Percentiles rank a stretch among this genome's conserved stretches.
These are phyloP conservation scores for Pisolithus albus DNA, from an alignment of 768 basidiomycete genomes.

Conservation along the genomic window DNA sequence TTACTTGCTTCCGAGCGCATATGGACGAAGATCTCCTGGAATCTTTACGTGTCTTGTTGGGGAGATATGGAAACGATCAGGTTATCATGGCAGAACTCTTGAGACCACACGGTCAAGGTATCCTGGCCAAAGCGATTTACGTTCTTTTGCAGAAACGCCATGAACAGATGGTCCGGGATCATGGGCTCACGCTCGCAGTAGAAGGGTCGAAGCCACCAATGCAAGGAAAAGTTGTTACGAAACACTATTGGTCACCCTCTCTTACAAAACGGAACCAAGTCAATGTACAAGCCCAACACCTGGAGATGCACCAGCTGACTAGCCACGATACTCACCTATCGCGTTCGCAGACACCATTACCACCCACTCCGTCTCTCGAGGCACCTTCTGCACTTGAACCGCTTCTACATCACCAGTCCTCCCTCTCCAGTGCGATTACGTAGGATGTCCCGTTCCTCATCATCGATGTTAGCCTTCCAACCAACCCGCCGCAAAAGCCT, in stretches of 20 bases:
- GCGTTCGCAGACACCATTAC: conserved; percentile 22
- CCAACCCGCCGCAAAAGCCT: conserved; percentile 28
- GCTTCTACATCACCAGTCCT: conserved; percentile 36
- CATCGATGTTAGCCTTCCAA: conserved; percentile 19
- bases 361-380: conserved; percentile 14
- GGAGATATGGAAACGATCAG: conserved; percentile 56
- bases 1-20: conserved; percentile 62
- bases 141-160: conserved; percentile 74
- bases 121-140: conserved; percentile 84
- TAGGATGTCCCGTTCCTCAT: conserved; percentile 24
- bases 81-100: conserved; percentile 60
- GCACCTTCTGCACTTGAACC: conserved; percentile 11
- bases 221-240: conserved; percentile 29
- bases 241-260: conserved; percentile 38
- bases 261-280: conserved; percentile 23
- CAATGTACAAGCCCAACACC: conserved; percentile 7
- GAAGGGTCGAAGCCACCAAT: conserved; percentile 15
- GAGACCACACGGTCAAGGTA: conserved; percentile 60
- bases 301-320: conserved; percentile 16
- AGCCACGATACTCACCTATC: conserved; percentile 22
- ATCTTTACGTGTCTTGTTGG: conserved; percentile 81
- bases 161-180: conserved; percentile 52
- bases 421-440: conserved; percentile 42
- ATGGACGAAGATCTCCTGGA: conserved; percentile 74
- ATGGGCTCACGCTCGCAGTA: conserved; percentile 38